A percentile compares a stretch with the other conserved stretches of the same genome.
Evolutionary conservation across 768 basidiomycete species (phyloP).

Genomic region (Tulasnella calospora): DNA sequence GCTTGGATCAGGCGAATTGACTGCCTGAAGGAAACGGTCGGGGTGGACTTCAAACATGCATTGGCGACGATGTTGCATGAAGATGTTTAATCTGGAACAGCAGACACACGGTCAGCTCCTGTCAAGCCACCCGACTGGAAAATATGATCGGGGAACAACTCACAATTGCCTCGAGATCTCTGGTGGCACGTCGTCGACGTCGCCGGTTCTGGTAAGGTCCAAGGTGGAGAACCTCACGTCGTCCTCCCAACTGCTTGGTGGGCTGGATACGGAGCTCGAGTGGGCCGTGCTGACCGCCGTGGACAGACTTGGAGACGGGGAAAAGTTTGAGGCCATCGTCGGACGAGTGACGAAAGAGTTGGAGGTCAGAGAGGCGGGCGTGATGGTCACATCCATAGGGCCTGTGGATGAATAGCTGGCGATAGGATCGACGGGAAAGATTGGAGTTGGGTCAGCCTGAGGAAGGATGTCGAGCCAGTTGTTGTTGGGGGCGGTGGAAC

Average conservation of each 20-base stretch:
- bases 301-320: slow-evolving; percentile 12
- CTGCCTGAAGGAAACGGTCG: slow-evolving; percentile 55
- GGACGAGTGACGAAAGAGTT: neutral
- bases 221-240: slow-evolving; percentile 10
- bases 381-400: neutral
- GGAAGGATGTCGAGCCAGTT: slow-evolving; percentile 14
- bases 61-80: slow-evolving; percentile 53
- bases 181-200: slow-evolving; percentile 28
- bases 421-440: neutral
- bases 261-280: slow-evolving; percentile 12
- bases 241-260: slow-evolving; percentile 22
- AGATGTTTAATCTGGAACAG: slow-evolving; percentile 58
- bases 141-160: slow-evolving; percentile 21
- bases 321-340: neutral
- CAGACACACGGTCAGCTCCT: neutral
- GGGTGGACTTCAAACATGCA: slow-evolving; percentile 72
- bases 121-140: slow-evolving; percentile 17
- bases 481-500: slow-evolving; percentile 3
- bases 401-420: neutral
- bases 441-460: neutral
- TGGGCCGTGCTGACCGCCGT: neutral
- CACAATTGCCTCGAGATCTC: slow-evolving; percentile 29
- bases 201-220: slow-evolving; percentile 7
- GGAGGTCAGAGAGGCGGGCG: neutral
- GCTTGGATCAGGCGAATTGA: slow-evolving; percentile 39